phyloP scores from a whole-genome alignment of 2,329 filamentous ascomycete species.

The Conoideocrella luteorostrata region DNA sequence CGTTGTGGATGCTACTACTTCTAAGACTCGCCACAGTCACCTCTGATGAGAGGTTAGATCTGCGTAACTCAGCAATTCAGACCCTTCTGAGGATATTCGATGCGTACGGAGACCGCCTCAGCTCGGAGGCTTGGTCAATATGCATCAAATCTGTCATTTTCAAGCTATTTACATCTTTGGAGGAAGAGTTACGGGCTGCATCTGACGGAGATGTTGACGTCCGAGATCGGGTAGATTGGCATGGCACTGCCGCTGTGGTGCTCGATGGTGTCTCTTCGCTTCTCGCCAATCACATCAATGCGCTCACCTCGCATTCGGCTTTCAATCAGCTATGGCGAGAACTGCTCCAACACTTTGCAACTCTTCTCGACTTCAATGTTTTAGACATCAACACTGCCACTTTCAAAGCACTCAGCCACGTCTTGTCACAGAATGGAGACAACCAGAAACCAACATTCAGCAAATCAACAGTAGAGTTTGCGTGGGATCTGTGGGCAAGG shows the following conservation, averaged over 20 bases:
- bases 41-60: conserved; percentile 63
- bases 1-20: conserved; percentile 73
- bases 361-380: conserved; percentile 54
- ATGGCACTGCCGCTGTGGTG: conserved; percentile 68
- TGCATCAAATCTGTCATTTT: conserved; percentile 79
- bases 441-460: conserved; percentile 38
- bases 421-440: conserved; percentile 47
- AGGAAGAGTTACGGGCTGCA: conserved; percentile 42
- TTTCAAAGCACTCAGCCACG: conserved; percentile 59
- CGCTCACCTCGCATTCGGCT: conserved; percentile 57
- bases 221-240: conserved; percentile 52
- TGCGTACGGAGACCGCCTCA: conserved; percentile 76
- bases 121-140: conserved; percentile 72
- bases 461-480: conserved; percentile 49
- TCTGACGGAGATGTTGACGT: conserved; percentile 32
- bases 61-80: conserved; percentile 83
- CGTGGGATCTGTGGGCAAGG: conserved; percentile 65
- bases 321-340: conserved; percentile 73
- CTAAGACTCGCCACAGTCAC: conserved; percentile 66
- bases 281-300: conserved; percentile 68
- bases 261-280: conserved; percentile 67
- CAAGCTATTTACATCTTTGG: conserved; percentile 66
- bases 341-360: conserved; percentile 62
- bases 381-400: conserved; percentile 67
- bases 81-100: conserved; percentile 88